Evolutionary conservation across 352 stramenopile genomes (phyloP).

Genomic region (Phytophthora tentaculata): DNA sequence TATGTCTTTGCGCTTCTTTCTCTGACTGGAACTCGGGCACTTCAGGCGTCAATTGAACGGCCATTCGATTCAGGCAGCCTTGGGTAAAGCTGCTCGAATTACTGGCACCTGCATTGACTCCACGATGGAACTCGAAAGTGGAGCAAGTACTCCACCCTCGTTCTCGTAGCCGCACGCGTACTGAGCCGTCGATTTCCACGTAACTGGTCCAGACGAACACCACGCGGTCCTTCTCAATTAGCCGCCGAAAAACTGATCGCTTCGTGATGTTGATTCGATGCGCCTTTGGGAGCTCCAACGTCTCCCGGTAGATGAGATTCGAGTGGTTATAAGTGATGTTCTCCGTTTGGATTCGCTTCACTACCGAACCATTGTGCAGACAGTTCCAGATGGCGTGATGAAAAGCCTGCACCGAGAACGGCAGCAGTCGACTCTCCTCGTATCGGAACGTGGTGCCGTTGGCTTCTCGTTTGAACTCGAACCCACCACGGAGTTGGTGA

Average conservation of each 20-base stretch:
- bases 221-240: conserved; percentile 34
- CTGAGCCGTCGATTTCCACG: conserved; percentile 35
- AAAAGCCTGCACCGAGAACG: conserved; percentile 20
- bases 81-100: conserved; percentile 19
- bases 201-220: conserved; percentile 39
- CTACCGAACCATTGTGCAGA: conserved; percentile 15
- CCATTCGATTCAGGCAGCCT: conserved; percentile 28
- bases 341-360: conserved; percentile 2
- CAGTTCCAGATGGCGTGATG: conserved; percentile 31
- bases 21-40: conserved; percentile 23
- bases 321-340: conserved; percentile 27
- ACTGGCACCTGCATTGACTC: conserved; percentile 9
- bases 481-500: conserved; percentile 15
- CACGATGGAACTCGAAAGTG: conserved; percentile 34
- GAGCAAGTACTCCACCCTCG: conserved; percentile 38
- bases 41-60: conserved; percentile 36
- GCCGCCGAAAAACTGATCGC: conserved; percentile 27
- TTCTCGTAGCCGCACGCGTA: conserved; percentile 36
- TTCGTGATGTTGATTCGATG: conserved; percentile 28
- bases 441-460: conserved; percentile 30
- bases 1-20: conserved; percentile 28
- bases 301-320: conserved; percentile 31
- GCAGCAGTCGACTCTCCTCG: conserved; percentile 31
- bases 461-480: conserved; percentile 36
- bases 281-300: conserved; percentile 26